A percentile compares a stretch with the other conserved stretches of the same genome.
phyloP scores from a whole-genome alignment of 768 basidiomycete species.

The Boletellus emodensis region DNA sequence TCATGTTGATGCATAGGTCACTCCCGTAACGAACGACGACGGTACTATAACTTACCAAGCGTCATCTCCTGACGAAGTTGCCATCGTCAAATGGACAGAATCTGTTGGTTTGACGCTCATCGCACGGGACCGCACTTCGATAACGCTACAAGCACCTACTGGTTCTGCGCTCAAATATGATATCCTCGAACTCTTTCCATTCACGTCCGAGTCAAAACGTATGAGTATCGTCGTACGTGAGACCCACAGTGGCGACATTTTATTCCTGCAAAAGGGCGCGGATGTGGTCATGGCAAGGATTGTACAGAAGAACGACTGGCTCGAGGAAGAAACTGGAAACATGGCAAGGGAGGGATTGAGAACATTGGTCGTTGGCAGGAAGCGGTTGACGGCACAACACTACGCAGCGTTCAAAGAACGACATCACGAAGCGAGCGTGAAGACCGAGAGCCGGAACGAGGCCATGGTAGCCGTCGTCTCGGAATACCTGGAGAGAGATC shows the following conservation, averaged over 20 bases:
- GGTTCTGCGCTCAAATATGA: slow-evolving; percentile 69
- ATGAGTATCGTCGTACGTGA: slow-evolving; percentile 98
- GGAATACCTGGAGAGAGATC: slow-evolving; percentile 77
- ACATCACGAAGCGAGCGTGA: slow-evolving; percentile 77
- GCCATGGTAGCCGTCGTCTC: slow-evolving; percentile 73
- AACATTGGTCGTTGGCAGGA: slow-evolving; percentile 89
- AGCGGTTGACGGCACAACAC: slow-evolving; percentile 61
- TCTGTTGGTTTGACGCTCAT: slow-evolving; percentile 89
- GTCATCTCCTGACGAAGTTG: slow-evolving; percentile 97
- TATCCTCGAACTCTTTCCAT: slow-evolving; percentile 93
- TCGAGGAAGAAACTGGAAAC: slow-evolving; percentile 97
- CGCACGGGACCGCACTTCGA: slow-evolving; percentile 86
- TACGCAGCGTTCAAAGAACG: slow-evolving; percentile 70
- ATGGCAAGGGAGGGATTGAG: slow-evolving; percentile 97
- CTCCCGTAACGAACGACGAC: slow-evolving; percentile 92
- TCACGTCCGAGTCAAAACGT: slow-evolving; percentile 97
- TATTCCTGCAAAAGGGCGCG: slow-evolving; percentile 94
- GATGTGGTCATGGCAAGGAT: slow-evolving; percentile 98
- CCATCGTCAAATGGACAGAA: slow-evolving; percentile 96
- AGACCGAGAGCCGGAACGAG: slow-evolving; percentile 74
- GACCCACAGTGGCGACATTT: slow-evolving; percentile 65
- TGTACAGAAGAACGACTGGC: slow-evolving; percentile 96
- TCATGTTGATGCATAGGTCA: slow-evolving; percentile 62
- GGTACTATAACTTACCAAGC: slow-evolving; percentile 96
- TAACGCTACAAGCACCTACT: slow-evolving; percentile 72